Base-by-base conservation (phyloP, 2,329 filamentous ascomycete genomes). In the Trichoderma sp. region DNA sequence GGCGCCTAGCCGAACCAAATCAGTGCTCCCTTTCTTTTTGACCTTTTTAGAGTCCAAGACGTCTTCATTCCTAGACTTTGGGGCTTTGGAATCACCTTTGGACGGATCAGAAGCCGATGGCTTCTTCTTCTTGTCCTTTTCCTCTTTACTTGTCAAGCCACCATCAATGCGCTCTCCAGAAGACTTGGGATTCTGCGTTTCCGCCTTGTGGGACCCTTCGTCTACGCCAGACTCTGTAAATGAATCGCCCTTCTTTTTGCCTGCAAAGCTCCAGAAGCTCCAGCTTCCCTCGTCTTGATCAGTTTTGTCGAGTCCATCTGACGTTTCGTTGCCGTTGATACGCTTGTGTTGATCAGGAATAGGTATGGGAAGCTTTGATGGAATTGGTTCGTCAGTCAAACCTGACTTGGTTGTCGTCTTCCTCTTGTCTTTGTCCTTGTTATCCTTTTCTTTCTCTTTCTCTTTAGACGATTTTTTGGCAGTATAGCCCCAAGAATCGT, bases 1-100 rank as follows among this genome's bases (percentile, higher is more conserved):
- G 16, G 77, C 79, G 71, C 76, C 79, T 59, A 79, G 74, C 46
- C 79, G 78, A 69, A 80, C 79, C 69, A 81, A 74, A 65, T 81
- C 76, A 70, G 77, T 70, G 59, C 76, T 71, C 30, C 72, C 77
- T 68, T 81, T 82, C 71, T 82, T 83, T 68, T 81, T 81, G 28
- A 75, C 73, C 68, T 79, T 76, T 21, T 61, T 68, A 13, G 55
- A n/a, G 11, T 73, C 74, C 74, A 74, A 76, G 6, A 73, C 52
- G 34, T 75, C 72, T 24, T 73, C 72, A 26, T 73, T 71, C 54
- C 75, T 74, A 21, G 71, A 34, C 58, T 73, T 73, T 16, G 70
- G 70, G 21, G 61, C 63, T 11, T 73, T 72, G 28, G 68, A 54
- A 55, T 76, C 72, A 43, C 73, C 74, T 30, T 68, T 70, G 11